Evolutionary conservation across 1,284 basidiomycete genomes (phyloP), one percentile per base, ranked within the genome.

Genomic region (Heterobasidion occidentale): DNA sequence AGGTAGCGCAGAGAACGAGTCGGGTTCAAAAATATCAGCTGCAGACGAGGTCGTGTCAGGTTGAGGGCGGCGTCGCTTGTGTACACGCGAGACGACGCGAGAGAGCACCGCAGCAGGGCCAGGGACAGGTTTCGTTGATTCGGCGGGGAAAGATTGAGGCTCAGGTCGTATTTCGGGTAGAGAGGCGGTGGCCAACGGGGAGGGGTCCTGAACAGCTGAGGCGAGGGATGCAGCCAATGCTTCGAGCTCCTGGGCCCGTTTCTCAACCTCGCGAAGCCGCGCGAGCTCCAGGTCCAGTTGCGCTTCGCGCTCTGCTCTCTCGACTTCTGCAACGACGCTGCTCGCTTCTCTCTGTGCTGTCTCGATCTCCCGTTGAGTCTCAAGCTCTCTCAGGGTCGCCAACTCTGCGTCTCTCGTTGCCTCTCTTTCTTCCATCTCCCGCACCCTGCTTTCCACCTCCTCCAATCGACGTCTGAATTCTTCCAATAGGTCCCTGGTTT

Each of bases 1-100:
- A 42, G 77, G 75, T 12, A 79, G 62, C 20, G 72, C 75, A 1
- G 65, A 65, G 20, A 77, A 58, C 36, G 64, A 67, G 34, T 65
- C 53, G 0, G 69, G 69, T 17, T 61, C 63, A n/a, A 60, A 53
- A 27, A 59, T 62, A 3, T 60, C 62, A 5, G 27, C 6, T 3
- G 42, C 2, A 45, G 42, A 17, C 12, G 42, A 14, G 42, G 42
- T 45, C 14, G 42, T 45, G 6, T 14, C 4, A 45, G 42, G 42
- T 4, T 45, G 14, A 17, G 42, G 12, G 42, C 14, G 27, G 5
- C 27, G 4, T 27, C 27, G 27, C 27, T 27, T 27, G 27, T 27
- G 27, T 27, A 27, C 27, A 27, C 27, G 27, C 27, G 27, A 27
- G 27, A 27, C 27, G 27, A 27, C 27, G 27, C 27, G 27, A 5